Percentiles rank a stretch among this genome's conserved stretches.
Evolutionary conservation across 805 yeast species (phyloP).

Genomic region (Kodamaea fukazawae): DNA sequence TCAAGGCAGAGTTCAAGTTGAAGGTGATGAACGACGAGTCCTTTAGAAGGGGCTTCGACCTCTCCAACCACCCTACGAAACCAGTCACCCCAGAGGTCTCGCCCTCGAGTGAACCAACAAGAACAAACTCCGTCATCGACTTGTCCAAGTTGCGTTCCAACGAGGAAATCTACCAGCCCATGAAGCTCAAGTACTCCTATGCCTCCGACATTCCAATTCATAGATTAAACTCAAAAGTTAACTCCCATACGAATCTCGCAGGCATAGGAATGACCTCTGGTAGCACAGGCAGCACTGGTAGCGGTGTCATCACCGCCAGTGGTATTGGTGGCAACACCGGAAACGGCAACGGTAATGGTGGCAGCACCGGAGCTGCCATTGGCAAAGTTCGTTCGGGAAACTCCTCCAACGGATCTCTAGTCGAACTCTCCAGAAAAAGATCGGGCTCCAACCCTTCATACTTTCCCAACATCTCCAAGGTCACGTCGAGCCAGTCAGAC

Average conservation of each 20-base stretch:
- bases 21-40: constrained; percentile 39
- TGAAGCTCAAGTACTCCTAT: constrained; percentile 37
- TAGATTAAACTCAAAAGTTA: constrained; percentile 37
- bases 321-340: no score
- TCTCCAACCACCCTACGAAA: constrained; percentile 30
- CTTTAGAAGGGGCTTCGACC: constrained; percentile 30
- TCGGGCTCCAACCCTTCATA: constrained; percentile 30
- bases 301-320: no score
- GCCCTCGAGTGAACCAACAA: constrained; percentile 41
- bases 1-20: constrained; percentile 33
- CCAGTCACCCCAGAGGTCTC: constrained; percentile 43
- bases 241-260: constrained; percentile 37
- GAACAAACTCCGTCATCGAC: constrained; percentile 41
- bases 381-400: constrained; percentile 3
- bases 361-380: no score
- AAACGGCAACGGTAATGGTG: no score
- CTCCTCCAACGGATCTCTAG: constrained; percentile 17
- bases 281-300: no score
- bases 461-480: constrained; percentile 20
- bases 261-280: no score
- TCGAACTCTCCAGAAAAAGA: constrained; percentile 14
- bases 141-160: constrained; percentile 32
- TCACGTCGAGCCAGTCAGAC: constrained; percentile 11
- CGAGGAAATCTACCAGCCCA: constrained; percentile 37
- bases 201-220: constrained; percentile 40